Base-by-base conservation (phyloP, 139 green algal genomes). In the Yamagishiella unicocca region DNA sequence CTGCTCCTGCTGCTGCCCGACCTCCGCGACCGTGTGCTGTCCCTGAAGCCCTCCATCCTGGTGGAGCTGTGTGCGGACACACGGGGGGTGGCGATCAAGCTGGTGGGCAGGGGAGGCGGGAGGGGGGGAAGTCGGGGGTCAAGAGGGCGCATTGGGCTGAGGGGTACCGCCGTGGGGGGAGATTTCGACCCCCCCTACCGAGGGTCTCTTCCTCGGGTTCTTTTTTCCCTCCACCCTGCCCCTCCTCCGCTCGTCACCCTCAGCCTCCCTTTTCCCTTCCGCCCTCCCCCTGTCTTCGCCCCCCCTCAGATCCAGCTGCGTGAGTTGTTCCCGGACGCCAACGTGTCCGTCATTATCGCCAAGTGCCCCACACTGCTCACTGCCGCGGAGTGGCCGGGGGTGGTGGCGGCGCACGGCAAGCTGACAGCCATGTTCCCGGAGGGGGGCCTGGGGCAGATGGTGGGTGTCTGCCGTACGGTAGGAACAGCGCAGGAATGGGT, bases 1-100 rank as follows among this genome's bases (percentile, higher is more conserved):
- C 58, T 90, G 40, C 31, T 90, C 45, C 38, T 45, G 43, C 87
- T 90, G 80, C 79, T 90, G 72, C 87, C 87, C 42, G 79, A 84
- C 55, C 35, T 90, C 43, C 72, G 72, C 38, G 35, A 25, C 24
- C 81, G 80, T 46, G 43, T 90, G 87, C 37, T 74, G 40, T 71
- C 50, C 42, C 81, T 90, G 12, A 55, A 75, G 19, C 87, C 87
- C 21, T 5, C 71, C 35, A 75, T 79, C 2, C 82, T 91, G 58
- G 88, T 82, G 73, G 73, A 53, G 33, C 53, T 91, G 64, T 35
- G 38, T 5, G n/a, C 1, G 8, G 64, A 91, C 74, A 91, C 88
- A 2, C 21, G 24, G 42, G 82, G 38, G 21, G 82, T 91, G 24
- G 88, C 88, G 27, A 9, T 54, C 25, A 91, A 91, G 62, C 62